These are phyloP conservation scores for Heliamphora exappendiculata DNA, from an alignment of 148 eudicot genomes.

Conservation along the genomic window DNA sequence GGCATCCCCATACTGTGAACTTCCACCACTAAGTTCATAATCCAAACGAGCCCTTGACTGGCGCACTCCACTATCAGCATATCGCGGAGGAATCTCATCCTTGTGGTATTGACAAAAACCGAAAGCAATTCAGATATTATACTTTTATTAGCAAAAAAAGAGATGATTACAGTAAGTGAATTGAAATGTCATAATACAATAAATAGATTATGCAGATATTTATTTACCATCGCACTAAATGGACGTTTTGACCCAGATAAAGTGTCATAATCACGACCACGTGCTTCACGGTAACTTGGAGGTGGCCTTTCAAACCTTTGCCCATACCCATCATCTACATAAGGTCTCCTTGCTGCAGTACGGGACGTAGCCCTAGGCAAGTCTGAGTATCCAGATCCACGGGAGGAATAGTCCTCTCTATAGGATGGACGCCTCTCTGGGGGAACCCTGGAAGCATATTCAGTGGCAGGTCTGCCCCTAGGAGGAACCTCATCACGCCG, in stretches of 20 bases:
- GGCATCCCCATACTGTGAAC: constrained; percentile 69
- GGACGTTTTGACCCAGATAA: constrained; percentile 84
- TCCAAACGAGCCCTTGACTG: constrained; percentile 91
- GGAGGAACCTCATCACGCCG: constrained; percentile 71
- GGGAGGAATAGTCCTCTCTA: constrained; percentile 68
- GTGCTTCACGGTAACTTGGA: constrained; percentile 74
- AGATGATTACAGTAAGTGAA: neutral
- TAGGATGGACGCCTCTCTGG: constrained; percentile 70
- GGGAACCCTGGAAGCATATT: constrained; percentile 57
- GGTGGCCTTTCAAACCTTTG: constrained; percentile 85
- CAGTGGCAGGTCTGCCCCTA: constrained; percentile 66
- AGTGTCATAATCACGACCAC: constrained; percentile 73
- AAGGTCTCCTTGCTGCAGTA: constrained; percentile 59
- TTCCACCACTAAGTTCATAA: constrained; percentile 61
- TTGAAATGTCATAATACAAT: neutral
- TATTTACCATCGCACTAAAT: constrained; percentile 64
- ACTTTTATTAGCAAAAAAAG: neutral
- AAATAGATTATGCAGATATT: neutral
- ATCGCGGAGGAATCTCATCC: constrained; percentile 87
- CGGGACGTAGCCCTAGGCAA: constrained; percentile 57
- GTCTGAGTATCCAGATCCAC: constrained; percentile 67
- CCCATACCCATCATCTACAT: constrained; percentile 68
- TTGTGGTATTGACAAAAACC: constrained; percentile 12
- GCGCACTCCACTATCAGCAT: constrained; percentile 61
- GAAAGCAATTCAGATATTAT: neutral